Evolutionary conservation across 306 rosid genomes (phyloP).

Genomic region (Myrica gale): DNA sequence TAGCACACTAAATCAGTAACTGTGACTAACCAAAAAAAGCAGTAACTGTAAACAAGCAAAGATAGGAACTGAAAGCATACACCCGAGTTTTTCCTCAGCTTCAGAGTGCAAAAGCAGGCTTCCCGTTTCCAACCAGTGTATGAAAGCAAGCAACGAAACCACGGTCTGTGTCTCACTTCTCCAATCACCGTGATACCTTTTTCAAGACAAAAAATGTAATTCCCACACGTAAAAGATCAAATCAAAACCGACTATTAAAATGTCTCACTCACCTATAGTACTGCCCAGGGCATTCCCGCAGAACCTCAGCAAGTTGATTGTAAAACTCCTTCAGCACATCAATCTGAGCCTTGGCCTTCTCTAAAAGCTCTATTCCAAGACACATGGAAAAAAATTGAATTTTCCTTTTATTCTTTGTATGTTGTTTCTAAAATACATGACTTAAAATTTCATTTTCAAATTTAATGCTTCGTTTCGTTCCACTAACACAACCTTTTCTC

Average conservation of each 20-base stretch:
- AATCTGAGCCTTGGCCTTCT: conserved; percentile 68
- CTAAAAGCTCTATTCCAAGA: conserved; percentile 61
- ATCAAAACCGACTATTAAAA: not conserved
- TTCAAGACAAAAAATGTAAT: conserved; percentile 2
- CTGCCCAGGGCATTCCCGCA: conserved; percentile 56
- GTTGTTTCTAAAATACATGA: too few species aligned
- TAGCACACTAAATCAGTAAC: not conserved
- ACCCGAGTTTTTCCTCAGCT: conserved; percentile 73
- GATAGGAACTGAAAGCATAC: conserved; percentile 43
- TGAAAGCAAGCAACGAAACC: conserved; percentile 75
- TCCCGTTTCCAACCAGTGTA: conserved; percentile 94
- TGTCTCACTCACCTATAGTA: conserved; percentile 56
- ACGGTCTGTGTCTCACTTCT: conserved; percentile 84
- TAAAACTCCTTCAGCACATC: conserved; percentile 66
- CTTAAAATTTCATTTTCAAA: not conserved
- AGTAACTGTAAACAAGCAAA: not conserved
- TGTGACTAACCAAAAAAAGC: not conserved
- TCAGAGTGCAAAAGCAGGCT: conserved; percentile 71
- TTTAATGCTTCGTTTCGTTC: not conserved
- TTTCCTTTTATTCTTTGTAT: not conserved
- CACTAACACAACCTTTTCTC: not conserved
- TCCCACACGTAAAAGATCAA: conserved; percentile 17
- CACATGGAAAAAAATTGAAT: not conserved
- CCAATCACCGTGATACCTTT: conserved; percentile 94
- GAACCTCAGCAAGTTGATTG: conserved; percentile 65